Evolutionary conservation across 495 filamentous ascomycete species (phyloP).

Genomic region (Neurospora tetraspora): DNA sequence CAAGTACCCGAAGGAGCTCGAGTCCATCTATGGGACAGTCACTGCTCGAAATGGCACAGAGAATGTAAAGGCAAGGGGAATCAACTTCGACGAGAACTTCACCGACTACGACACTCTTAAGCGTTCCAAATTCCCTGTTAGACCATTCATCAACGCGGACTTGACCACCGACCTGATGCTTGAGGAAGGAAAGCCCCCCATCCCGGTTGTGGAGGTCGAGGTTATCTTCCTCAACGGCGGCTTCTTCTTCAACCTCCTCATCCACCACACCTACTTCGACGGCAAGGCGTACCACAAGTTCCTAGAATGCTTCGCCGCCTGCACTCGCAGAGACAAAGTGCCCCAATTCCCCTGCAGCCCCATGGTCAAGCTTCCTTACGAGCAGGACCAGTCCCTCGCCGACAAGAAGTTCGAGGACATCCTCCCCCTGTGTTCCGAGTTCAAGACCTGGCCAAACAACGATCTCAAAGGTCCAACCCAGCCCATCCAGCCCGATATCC

Average conservation of each 20-base stretch:
- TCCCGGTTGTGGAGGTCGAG: conserved; percentile 24
- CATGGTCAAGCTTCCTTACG: neutral
- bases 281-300: conserved; percentile 39
- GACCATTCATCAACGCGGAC: conserved; percentile 14
- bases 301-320: conserved; percentile 35
- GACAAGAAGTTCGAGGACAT: conserved; percentile 16
- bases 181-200: conserved; percentile 6
- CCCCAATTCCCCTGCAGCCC: neutral
- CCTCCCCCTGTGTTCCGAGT: conserved; percentile 10
- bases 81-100: neutral
- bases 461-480: conserved; percentile 23
- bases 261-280: conserved; percentile 26
- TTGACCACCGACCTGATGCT: conserved; percentile 11
- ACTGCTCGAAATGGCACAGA: neutral
- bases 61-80: conserved; percentile 3
- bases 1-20: neutral
- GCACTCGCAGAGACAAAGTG: conserved; percentile 10
- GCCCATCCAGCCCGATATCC: conserved; percentile 8
- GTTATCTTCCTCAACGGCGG: conserved; percentile 22
- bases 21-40: neutral
- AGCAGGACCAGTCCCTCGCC: conserved; percentile 3
- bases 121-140: conserved; percentile 21
- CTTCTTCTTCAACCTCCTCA: conserved; percentile 22
- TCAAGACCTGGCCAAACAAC: conserved; percentile 9
- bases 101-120: conserved; percentile 16